Evolutionary conservation across 805 yeast genomes (phyloP), one percentile per base, ranked within the genome.

Genomic region (Starmerella riodocensis): DNA sequence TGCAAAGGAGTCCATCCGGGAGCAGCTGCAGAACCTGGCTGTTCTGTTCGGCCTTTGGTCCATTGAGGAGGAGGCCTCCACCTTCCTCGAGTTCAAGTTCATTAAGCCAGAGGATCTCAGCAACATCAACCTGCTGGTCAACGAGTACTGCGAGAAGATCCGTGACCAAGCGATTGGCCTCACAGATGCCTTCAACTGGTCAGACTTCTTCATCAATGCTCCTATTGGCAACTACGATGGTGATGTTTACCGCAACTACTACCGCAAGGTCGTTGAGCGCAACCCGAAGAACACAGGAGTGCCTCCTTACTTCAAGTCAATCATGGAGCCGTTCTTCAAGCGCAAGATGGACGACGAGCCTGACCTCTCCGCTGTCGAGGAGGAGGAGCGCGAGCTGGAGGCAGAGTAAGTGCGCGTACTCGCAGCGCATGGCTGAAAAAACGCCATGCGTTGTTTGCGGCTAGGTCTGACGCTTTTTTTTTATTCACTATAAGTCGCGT

Each of bases 201-300:
- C 83, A 24, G 93, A 84, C 61, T 76, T 69, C 56, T 70, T 78
- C 63, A 68, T 84, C 53, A 80, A 82, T 57, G 74, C 94, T 0
- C 75, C 86, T 4, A 68, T 84, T 41, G 94, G 94, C 33, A 69
- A 66, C 43, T 77, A 69, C 60, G 72, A 78, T 50, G 94, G 94
- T 42, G 78, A 84, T 56, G 74, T 82, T 40, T 84, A 83, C 63
- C 74, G 73, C 53, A 76, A 78, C 58, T 83, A 83, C 62, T 78
- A 77, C 56, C 59, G 53, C 25, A 62, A 64, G 38, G 76, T 76
- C 43, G 73, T 72, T 53, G 74, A 73, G 41, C 73, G 75, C 13
- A 56, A 63, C 36, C 56, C 61, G 12, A 45, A 53, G 29, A 11
- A 29, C 22, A 55, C 57, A 5, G 65, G 73, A 43, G 74, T 76